Percentiles rank a stretch among this genome's conserved stretches.
Evolutionary conservation across 2,329 filamentous ascomycete species (phyloP).

Genomic region (Zymoseptoria tritici): DNA sequence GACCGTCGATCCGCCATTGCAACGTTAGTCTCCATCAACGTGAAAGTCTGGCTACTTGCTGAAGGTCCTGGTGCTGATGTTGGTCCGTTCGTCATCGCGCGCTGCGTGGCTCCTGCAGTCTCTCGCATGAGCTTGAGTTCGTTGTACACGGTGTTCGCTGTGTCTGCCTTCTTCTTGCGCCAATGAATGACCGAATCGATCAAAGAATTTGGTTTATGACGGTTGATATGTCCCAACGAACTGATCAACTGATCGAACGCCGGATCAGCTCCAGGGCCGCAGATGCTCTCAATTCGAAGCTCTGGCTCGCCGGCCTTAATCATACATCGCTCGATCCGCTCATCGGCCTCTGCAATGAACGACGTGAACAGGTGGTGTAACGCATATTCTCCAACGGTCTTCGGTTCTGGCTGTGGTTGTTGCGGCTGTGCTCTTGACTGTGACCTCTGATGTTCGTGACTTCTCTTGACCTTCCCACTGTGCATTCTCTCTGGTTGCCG

Average conservation of each 20-base stretch:
- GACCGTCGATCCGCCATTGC: slow-evolving; percentile 64
- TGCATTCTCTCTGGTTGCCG: slow-evolving; percentile 39
- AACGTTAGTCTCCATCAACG: slow-evolving; percentile 25
- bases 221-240: slow-evolving; percentile 88
- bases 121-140: slow-evolving; percentile 25
- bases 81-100: slow-evolving; percentile 13
- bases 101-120: slow-evolving; percentile 16
- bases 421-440: slow-evolving; percentile 43
- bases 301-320: slow-evolving; percentile 71
- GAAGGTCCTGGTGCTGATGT: slow-evolving; percentile 12
- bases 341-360: slow-evolving; percentile 93
- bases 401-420: slow-evolving; percentile 61
- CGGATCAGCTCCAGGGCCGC: slow-evolving; percentile 79
- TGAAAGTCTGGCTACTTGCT: slow-evolving; percentile 21
- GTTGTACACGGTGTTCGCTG: slow-evolving; percentile 45
- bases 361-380: slow-evolving; percentile 94
- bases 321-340: slow-evolving; percentile 86
- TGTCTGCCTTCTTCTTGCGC: slow-evolving; percentile 92
- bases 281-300: slow-evolving; percentile 79
- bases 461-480: slow-evolving; percentile 57
- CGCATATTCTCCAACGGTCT: slow-evolving; percentile 96
- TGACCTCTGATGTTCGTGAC: slow-evolving; percentile 69
- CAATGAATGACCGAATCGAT: slow-evolving; percentile 98
- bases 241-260: slow-evolving; percentile 91
- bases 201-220: slow-evolving; percentile 85